phyloP scores from a whole-genome alignment of 331 rosid species.

The Malus hybrid region DNA sequence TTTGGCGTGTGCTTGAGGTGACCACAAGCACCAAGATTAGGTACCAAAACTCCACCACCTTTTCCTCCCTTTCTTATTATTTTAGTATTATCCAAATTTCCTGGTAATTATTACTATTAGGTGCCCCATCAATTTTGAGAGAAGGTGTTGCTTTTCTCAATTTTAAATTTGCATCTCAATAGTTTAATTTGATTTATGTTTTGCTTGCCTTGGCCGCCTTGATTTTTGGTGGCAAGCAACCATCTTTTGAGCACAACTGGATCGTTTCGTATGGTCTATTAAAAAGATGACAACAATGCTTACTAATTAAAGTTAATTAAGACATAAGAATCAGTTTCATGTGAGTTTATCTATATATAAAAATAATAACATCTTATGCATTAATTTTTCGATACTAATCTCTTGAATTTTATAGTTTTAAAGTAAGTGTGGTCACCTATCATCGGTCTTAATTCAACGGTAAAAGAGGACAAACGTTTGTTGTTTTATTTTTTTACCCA shows the following conservation, averaged over 20 bases:
- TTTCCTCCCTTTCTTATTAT: background rate
- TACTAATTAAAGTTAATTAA: background rate
- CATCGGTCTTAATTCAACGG: too few relatives aligned
- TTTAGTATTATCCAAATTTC: background rate
- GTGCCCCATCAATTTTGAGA: background rate
- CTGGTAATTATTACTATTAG: background rate
- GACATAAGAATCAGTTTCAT: constrained; percentile 17
- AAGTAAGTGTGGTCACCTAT: too few relatives aligned
- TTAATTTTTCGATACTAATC: too few relatives aligned
- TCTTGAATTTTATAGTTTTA: too few relatives aligned
- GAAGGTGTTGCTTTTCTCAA: background rate
- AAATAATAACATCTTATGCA: too few relatives aligned
- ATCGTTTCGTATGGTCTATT: background rate
- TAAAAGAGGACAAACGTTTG: too few relatives aligned
- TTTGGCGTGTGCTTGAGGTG: background rate
- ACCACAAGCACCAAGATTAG: background rate
- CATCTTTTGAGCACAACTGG: constrained; percentile 13
- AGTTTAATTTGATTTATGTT: constrained; percentile 7
- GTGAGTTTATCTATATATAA: background rate
- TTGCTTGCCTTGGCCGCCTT: constrained; percentile 24
- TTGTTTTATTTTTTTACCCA: too few relatives aligned
- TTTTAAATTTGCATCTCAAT: background rate
- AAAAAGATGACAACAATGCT: background rate
- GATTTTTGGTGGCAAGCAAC: constrained; percentile 5
- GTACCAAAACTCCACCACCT: background rate